These are phyloP conservation scores for Lepraria neglecta DNA, from an alignment of 495 filamentous ascomycete genomes.

Conservation along the genomic window DNA sequence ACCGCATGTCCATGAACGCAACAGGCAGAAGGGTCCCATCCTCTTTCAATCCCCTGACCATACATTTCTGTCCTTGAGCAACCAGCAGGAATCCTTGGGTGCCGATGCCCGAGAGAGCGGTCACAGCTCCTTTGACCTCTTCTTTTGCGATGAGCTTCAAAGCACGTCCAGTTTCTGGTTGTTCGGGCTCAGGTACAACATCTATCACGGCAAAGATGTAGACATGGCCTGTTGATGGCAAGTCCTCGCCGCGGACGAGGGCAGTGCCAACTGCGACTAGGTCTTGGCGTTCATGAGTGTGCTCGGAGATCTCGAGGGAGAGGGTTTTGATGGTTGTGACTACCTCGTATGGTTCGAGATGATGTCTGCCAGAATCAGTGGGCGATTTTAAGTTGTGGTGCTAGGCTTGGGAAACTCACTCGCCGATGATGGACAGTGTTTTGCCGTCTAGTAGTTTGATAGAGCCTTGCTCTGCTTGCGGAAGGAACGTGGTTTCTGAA, in stretches of 20 bases:
- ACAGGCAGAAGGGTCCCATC: slow-evolving; percentile 86
- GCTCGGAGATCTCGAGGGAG: slow-evolving; percentile 82
- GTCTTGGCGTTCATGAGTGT: slow-evolving; percentile 73
- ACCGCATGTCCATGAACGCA: slow-evolving; percentile 97
- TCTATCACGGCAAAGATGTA: slow-evolving; percentile 88
- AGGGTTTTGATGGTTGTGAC: slow-evolving; percentile 76
- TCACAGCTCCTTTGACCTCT: slow-evolving; percentile 90
- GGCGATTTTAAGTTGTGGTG: neutral
- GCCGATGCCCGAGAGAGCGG: slow-evolving; percentile 78
- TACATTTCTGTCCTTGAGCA: slow-evolving; percentile 93
- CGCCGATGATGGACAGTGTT: slow-evolving; percentile 72
- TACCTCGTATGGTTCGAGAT: slow-evolving; percentile 63
- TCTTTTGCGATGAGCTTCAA: slow-evolving; percentile 83
- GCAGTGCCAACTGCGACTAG: slow-evolving; percentile 82
- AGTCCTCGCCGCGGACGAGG: slow-evolving; percentile 78
- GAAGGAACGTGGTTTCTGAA: slow-evolving; percentile 53
- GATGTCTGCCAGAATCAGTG: slow-evolving; percentile 32
- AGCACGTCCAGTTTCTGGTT: slow-evolving; percentile 74
- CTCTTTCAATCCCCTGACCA: slow-evolving; percentile 93
- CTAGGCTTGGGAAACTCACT: slow-evolving; percentile 37
- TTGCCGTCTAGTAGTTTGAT: slow-evolving; percentile 69
- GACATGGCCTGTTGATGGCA: slow-evolving; percentile 73
- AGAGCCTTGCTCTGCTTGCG: slow-evolving; percentile 57
- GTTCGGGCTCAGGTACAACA: slow-evolving; percentile 82
- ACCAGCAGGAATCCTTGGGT: slow-evolving; percentile 85